These are phyloP conservation scores for Aleurites moluccanus DNA, from an alignment of 441 rosid species.

Conservation along the genomic window DNA sequence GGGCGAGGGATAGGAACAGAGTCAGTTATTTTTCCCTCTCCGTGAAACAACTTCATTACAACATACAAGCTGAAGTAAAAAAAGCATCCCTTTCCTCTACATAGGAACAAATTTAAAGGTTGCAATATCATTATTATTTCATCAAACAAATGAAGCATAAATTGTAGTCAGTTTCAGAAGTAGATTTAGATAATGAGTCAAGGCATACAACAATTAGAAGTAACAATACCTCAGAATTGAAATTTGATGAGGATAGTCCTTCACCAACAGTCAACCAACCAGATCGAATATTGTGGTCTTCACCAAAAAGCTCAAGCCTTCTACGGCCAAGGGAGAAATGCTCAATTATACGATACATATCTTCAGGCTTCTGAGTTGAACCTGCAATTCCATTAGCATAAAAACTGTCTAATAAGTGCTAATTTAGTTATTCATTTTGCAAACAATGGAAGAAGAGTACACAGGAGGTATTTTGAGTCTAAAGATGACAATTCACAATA, in stretches of 20 bases:
- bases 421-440: neutral
- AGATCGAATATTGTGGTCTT: constrained; percentile 91
- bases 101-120: neutral
- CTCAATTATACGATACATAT: constrained; percentile 97
- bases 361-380: constrained; percentile 97
- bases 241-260: constrained; percentile 87
- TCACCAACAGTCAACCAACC: constrained; percentile 98
- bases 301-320: constrained; percentile 98
- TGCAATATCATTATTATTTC: neutral
- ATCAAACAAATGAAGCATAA: constrained; percentile 8
- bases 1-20: neutral
- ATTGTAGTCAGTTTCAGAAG: constrained; percentile 1
- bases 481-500: neutral
- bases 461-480: neutral
- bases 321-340: constrained; percentile 97
- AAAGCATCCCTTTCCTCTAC: neutral
- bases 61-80: neutral
- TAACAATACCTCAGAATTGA: constrained; percentile 64
- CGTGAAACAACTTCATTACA: no score
- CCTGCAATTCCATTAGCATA: constrained; percentile 49
- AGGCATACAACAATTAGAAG: neutral
- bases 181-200: neutral
- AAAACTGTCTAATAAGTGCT: constrained; percentile 3
- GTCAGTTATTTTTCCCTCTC: no score
- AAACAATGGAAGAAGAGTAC: neutral